Evolutionary conservation across 768 basidiomycete species (phyloP).

Genomic region (Boletus reticulatus): DNA sequence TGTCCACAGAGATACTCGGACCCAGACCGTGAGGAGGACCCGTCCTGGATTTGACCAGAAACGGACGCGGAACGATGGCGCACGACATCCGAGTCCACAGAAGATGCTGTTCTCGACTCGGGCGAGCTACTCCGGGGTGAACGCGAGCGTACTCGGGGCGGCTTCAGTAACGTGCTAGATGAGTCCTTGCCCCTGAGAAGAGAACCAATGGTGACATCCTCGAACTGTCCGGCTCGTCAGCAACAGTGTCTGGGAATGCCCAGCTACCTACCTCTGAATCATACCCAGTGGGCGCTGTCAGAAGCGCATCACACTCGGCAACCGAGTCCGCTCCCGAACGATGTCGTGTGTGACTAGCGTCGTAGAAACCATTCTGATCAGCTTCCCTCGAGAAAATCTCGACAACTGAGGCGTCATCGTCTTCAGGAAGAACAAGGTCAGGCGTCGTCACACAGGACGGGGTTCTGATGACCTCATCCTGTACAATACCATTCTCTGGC

Average conservation of each 20-base stretch:
- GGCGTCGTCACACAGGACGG: not conserved
- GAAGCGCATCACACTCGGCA: slow-evolving; percentile 17
- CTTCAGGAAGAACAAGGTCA: slow-evolving; percentile 19
- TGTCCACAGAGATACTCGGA: slow-evolving; percentile 1
- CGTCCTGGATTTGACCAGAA: not conserved
- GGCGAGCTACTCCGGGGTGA: not conserved
- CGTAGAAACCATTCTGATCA: not conserved
- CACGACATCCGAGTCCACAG: not conserved
- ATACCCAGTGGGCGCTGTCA: not conserved
- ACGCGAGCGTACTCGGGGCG: not conserved
- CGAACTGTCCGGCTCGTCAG: slow-evolving; percentile 11
- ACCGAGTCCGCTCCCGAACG: slow-evolving; percentile 6
- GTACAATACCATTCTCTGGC: not conserved
- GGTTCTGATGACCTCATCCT: not conserved
- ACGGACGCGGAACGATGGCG: too few species aligned
- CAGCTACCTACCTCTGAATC: slow-evolving; percentile 10
- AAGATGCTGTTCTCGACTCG: not conserved
- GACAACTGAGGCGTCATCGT: not conserved
- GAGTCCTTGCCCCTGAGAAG: slow-evolving; percentile 11
- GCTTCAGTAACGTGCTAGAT: slow-evolving; percentile 14
- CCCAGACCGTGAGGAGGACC: not conserved
- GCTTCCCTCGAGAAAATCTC: not conserved
- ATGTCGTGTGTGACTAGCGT: not conserved
- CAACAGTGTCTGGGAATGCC: not conserved
- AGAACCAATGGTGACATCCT: not conserved